These are phyloP conservation scores for Didymella arachidicola DNA, from an alignment of 2,329 filamentous ascomycete species.

Conservation along the genomic window DNA sequence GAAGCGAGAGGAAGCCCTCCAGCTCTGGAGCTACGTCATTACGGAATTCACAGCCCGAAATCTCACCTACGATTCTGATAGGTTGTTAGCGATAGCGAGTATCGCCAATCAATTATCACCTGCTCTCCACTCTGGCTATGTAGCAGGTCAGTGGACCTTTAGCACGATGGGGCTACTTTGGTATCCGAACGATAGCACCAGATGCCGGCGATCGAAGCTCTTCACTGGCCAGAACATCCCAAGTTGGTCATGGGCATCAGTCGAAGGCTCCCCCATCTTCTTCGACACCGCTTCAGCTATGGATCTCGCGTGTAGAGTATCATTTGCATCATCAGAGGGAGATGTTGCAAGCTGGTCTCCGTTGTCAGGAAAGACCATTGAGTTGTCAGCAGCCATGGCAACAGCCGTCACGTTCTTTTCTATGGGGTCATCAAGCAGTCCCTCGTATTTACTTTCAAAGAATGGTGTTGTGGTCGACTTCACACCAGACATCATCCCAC, in stretches of 20 bases:
- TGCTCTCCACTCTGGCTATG: constrained; percentile 42
- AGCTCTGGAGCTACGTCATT: constrained; percentile 48
- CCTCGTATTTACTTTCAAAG: constrained; percentile 36
- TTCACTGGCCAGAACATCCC: constrained; percentile 34
- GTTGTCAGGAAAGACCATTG: constrained; percentile 37
- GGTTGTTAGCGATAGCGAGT: constrained; percentile 42
- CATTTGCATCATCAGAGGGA: constrained; percentile 36
- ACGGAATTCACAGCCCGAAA: constrained; percentile 48
- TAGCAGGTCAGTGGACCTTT: constrained; percentile 49
- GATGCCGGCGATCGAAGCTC: constrained; percentile 35
- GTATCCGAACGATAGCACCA: constrained; percentile 44
- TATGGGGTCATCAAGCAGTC: constrained; percentile 13
- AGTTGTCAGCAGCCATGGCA: constrained; percentile 46
- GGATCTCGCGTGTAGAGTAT: constrained; percentile 46
- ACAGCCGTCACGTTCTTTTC: constrained; percentile 39
- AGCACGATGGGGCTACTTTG: constrained; percentile 46
- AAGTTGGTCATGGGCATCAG: constrained; percentile 49
- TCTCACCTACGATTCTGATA: constrained; percentile 45
- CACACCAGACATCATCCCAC: constrained; percentile 41
- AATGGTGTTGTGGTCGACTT: constrained; percentile 46
- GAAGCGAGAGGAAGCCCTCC: constrained; percentile 40
- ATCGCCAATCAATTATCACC: constrained; percentile 41
- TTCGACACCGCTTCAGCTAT: constrained; percentile 49
- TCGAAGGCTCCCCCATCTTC: constrained; percentile 47
- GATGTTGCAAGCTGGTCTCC: constrained; percentile 42